A percentile compares a stretch with the other conserved stretches of the same genome.
These are phyloP conservation scores for Skeletonema menzelii DNA, from an alignment of 108 stramenopile species.

Conservation along the genomic window DNA sequence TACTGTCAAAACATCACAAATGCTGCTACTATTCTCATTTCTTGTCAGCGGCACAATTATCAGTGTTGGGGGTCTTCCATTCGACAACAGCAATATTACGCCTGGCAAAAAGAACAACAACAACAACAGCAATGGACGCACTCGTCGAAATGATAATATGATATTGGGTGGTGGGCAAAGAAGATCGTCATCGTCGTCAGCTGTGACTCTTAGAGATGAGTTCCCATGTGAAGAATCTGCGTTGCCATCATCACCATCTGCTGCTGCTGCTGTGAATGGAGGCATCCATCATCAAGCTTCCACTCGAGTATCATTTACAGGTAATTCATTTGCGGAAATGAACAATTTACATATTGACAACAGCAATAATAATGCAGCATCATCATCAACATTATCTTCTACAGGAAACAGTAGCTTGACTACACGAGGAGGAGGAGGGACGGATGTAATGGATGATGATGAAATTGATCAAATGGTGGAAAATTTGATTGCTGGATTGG, in stretches of 20 bases:
- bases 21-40: background rate
- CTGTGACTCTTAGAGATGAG: background rate
- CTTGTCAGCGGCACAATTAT: background rate
- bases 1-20: background rate
- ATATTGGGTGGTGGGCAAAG: background rate
- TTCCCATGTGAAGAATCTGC: background rate
- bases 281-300: background rate
- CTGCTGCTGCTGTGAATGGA: background rate
- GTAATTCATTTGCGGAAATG: background rate
- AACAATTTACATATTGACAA: background rate
- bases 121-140: background rate
- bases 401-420: background rate
- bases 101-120: background rate
- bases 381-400: background rate
- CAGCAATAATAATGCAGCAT: background rate
- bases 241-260: background rate
- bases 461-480: conserved; percentile 47
- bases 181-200: background rate
- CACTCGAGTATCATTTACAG: background rate
- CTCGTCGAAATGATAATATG: background rate
- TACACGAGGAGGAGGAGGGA: conserved; percentile 14
- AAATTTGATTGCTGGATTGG: conserved; percentile 24
- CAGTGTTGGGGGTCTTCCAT: background rate
- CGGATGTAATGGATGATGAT: conserved; percentile 18
- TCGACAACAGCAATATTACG: background rate